Conservation (phyloP, 2,329 filamentous ascomycete species). For the Trichoderma gracile region DNA sequence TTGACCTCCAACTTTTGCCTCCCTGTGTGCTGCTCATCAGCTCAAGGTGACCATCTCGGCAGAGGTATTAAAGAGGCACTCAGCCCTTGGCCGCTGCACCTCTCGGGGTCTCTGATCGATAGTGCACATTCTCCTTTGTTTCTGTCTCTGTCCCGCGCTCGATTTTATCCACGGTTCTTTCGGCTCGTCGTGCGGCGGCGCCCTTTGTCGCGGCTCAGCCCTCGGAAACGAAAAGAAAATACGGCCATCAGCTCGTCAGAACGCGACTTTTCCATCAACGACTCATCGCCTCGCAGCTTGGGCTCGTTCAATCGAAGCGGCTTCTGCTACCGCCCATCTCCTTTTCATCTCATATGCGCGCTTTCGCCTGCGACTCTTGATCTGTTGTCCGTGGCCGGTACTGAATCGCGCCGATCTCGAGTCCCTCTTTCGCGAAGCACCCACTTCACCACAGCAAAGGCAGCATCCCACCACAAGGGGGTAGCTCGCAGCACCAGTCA, state of each 20-base stretch:
- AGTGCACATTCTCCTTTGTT: slow-evolving; percentile 24
- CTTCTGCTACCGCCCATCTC: neutral
- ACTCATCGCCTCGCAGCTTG: slow-evolving; percentile 28
- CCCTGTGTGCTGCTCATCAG: slow-evolving; percentile 26
- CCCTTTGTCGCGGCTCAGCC: slow-evolving; percentile 23
- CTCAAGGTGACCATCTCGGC: slow-evolving; percentile 26
- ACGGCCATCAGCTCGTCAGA: neutral
- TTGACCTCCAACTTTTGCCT: slow-evolving; percentile 33
- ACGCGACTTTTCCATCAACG: slow-evolving; percentile 22
- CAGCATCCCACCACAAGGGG: slow-evolving; percentile 21
- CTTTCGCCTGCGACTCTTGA: slow-evolving; percentile 20
- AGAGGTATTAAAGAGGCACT: slow-evolving; percentile 37
- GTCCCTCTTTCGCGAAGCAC: slow-evolving; percentile 10
- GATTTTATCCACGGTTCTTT: neutral
- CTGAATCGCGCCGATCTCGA: slow-evolving; percentile 17
- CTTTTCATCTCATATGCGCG: slow-evolving; percentile 14
- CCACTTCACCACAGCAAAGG: neutral
- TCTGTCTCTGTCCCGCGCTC: slow-evolving; percentile 25
- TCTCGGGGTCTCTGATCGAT: slow-evolving; percentile 28
- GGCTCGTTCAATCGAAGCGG: slow-evolving; percentile 27
- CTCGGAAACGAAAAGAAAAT: slow-evolving; percentile 2
- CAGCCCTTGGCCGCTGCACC: slow-evolving; percentile 30
- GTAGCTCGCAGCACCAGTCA: slow-evolving; percentile 22
- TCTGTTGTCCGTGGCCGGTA: slow-evolving; percentile 11
- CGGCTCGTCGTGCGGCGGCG: slow-evolving; percentile 15